Conservation (phyloP, 495 filamentous ascomycete species). For the Aspergillus saccharolyticus region DNA sequence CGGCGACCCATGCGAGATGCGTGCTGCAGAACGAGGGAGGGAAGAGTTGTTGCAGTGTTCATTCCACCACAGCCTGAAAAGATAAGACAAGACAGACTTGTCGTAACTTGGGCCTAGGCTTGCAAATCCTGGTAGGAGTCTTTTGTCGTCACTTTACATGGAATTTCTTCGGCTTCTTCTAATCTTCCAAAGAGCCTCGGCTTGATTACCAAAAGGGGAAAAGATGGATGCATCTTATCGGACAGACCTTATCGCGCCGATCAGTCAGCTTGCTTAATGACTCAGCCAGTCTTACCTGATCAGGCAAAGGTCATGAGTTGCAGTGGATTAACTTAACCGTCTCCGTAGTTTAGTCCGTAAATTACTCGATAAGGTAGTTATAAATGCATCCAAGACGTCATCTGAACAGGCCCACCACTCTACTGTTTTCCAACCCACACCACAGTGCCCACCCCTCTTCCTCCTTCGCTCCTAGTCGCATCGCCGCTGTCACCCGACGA, state of each 20-base stretch:
- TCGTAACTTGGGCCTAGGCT: background rate
- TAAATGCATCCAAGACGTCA: background rate
- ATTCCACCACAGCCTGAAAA: background rate
- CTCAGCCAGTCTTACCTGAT: background rate
- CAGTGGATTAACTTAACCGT: too few species aligned
- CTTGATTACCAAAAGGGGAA: slow-evolving; percentile 5
- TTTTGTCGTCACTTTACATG: background rate
- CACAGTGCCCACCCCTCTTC: background rate
- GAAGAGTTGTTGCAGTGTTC: too few species aligned
- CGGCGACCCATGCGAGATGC: background rate
- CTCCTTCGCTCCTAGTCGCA: background rate
- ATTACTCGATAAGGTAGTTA: too few species aligned
- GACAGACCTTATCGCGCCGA: background rate
- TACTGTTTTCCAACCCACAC: too few species aligned
- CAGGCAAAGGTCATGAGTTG: slow-evolving; percentile 1
- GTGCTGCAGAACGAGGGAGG: too few species aligned
- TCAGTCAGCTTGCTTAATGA: background rate
- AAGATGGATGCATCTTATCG: background rate
- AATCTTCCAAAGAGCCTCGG: slow-evolving; percentile 6
- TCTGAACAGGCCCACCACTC: background rate
- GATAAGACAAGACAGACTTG: background rate
- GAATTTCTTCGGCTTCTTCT: background rate
- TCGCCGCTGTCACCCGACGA: background rate
- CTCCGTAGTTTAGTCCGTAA: too few species aligned
- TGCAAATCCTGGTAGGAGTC: background rate